Conservation (phyloP, 202 grass and related monocot species). For the Elaeis oleifera region DNA sequence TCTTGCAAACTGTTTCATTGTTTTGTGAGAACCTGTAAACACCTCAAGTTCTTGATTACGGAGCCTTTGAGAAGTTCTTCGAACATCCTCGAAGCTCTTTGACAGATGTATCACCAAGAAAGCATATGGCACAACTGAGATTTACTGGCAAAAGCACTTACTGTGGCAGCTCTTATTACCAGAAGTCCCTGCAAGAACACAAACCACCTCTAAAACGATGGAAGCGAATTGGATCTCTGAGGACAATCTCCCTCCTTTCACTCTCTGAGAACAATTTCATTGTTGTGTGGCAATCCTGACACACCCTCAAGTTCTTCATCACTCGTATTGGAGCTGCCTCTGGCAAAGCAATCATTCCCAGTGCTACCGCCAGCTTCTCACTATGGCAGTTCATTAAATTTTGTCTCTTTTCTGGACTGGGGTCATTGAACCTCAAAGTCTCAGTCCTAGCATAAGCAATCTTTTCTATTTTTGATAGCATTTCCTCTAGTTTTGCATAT, state of each 20-base stretch:
- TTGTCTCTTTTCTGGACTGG: constrained; percentile 11
- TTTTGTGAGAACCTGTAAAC: constrained; percentile 40
- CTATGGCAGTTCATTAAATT: constrained; percentile 46
- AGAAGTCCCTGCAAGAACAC: constrained; percentile 60
- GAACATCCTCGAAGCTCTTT: too few species aligned
- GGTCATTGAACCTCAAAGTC: constrained; percentile 9
- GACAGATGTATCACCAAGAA: too few species aligned
- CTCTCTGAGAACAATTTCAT: constrained; percentile 52
- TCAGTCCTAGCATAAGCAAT: not conserved
- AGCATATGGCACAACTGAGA: too few species aligned
- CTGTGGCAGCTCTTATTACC: constrained; percentile 21
- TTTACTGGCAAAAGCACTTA: too few species aligned
- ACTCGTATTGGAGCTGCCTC: constrained; percentile 39
- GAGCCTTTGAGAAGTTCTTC: too few species aligned
- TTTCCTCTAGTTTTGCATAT: constrained; percentile 43
- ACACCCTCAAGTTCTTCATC: constrained; percentile 70
- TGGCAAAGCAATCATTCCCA: constrained; percentile 50
- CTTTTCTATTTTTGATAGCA: constrained; percentile 48
- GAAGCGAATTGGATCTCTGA: constrained; percentile 55
- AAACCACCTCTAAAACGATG: constrained; percentile 53
- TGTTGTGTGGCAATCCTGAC: constrained; percentile 42
- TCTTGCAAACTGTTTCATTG: constrained; percentile 46
- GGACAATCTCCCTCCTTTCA: constrained; percentile 40
- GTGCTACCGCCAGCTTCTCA: constrained; percentile 53
- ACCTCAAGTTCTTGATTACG: constrained; percentile 55